These are phyloP conservation scores for Strobilomyces echinocephalus DNA, from an alignment of 768 basidiomycete species.

Conservation along the genomic window DNA sequence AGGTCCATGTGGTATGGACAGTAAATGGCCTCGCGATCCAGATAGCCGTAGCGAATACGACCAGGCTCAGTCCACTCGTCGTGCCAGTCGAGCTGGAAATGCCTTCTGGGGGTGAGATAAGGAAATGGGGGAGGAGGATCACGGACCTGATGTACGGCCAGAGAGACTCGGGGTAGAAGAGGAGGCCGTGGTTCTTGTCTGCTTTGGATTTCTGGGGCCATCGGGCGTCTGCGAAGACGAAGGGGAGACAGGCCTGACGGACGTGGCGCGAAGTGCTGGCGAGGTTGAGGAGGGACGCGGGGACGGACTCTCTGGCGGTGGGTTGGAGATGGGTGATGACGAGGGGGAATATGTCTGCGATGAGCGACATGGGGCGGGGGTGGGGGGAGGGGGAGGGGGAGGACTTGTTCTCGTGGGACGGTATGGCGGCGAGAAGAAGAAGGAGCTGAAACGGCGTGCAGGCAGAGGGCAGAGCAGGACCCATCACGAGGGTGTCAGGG, in stretches of 20 bases:
- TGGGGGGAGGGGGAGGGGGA: too few relatives aligned
- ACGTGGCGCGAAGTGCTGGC: conserved; percentile 23
- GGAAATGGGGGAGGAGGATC: background rate
- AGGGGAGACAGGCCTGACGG: conserved; percentile 29
- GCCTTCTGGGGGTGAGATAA: conserved; percentile 14
- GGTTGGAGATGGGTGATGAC: conserved; percentile 26
- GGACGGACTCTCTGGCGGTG: background rate
- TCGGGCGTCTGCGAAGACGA: conserved; percentile 30
- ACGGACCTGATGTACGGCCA: conserved; percentile 31
- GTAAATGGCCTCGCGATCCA: conserved; percentile 32
- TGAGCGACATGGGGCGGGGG: conserved; percentile 23
- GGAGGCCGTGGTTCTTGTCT: conserved; percentile 21
- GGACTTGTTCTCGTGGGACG: too few relatives aligned
- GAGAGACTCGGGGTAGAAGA: conserved; percentile 27
- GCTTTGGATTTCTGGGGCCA: conserved; percentile 31
- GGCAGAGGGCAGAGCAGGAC: conserved; percentile 9
- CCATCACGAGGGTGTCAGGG: conserved; percentile 3
- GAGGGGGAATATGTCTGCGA: conserved; percentile 34
- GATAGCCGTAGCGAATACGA: conserved; percentile 29
- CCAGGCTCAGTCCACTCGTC: conserved; percentile 35
- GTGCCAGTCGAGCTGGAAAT: conserved; percentile 32
- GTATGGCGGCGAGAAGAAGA: conserved; percentile 1
- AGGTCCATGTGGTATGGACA: conserved; percentile 26
- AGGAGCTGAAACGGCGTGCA: background rate
- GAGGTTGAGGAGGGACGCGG: conserved; percentile 20